Evolutionary conservation across 2,329 filamentous ascomycete species (phyloP).

Genomic region (Penicillium freii): DNA sequence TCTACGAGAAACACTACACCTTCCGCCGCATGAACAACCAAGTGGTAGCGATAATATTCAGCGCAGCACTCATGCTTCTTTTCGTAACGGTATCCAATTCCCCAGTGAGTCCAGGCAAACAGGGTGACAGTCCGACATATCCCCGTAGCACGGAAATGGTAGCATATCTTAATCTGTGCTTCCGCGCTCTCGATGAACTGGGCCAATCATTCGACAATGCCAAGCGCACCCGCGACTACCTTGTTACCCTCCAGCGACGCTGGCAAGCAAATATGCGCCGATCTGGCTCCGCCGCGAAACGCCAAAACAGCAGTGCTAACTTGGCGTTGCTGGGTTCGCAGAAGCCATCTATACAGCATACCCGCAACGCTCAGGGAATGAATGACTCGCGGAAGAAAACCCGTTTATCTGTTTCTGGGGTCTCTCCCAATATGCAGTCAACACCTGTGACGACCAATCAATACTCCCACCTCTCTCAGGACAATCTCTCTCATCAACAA

Average conservation of each 20-base stretch:
- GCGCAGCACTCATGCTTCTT: slow-evolving; percentile 43
- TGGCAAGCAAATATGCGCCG: slow-evolving; percentile 40
- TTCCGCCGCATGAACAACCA: slow-evolving; percentile 47
- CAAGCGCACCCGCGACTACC: slow-evolving; percentile 40
- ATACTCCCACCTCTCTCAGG: slow-evolving; percentile 6
- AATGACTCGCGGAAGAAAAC: slow-evolving; percentile 27
- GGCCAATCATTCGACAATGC: slow-evolving; percentile 44
- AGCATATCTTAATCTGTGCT: slow-evolving; percentile 42
- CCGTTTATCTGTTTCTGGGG: slow-evolving; percentile 12
- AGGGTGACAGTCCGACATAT: slow-evolving; percentile 22
- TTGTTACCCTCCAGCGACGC: slow-evolving; percentile 39
- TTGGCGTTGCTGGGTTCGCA: slow-evolving; percentile 8
- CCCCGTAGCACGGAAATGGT: slow-evolving; percentile 33
- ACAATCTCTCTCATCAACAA: slow-evolving; percentile 3
- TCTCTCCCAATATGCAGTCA: background rate
- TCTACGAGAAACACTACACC: slow-evolving; percentile 44
- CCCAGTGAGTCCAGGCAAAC: slow-evolving; percentile 22
- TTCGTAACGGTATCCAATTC: slow-evolving; percentile 40
- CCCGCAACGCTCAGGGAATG: background rate
- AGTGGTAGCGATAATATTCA: slow-evolving; percentile 47
- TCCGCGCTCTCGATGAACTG: slow-evolving; percentile 44
- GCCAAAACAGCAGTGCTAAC: slow-evolving; percentile 28
- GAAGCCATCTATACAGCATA: slow-evolving; percentile 11
- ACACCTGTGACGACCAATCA: slow-evolving; percentile 4
- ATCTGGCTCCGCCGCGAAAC: slow-evolving; percentile 29